Base-by-base conservation (phyloP, 2,329 filamentous ascomycete species). In the Cladophialophora chaetospira region DNA sequence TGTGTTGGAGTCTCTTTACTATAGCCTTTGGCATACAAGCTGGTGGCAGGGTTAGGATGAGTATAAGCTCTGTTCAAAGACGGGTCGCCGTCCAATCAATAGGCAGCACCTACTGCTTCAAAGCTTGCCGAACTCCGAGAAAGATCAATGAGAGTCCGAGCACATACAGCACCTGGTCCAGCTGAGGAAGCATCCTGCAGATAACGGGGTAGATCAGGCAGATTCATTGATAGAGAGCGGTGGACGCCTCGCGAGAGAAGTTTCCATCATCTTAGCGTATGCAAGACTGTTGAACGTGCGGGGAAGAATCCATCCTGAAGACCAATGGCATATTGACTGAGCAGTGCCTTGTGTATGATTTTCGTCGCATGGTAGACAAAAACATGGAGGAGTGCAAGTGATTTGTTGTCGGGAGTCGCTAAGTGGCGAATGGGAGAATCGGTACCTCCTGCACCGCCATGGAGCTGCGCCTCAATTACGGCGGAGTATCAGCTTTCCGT, bases 121-220 rank as follows among this genome's bases (percentile, higher is more conserved):
- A n/a, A n/a, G n/a, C n/a, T n/a, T n/a, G n/a, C n/a, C n/a, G n/a
- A n/a, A n/a, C n/a, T n/a, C n/a, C n/a, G n/a, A n/a, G n/a, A n/a
- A n/a, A n/a, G n/a, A n/a, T n/a, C n/a, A n/a, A n/a, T n/a, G n/a
- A n/a, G n/a, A n/a, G n/a, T n/a, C n/a, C n/a, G n/a, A n/a, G n/a
- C 29, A 13, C 29, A 8, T 33, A 13, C 6, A 33, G 29, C 8
- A 33, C 29, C 29, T 33, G 29, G 29, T 13, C 15, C 19, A 5
- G 5, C 5, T 43, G 23, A 15, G 35, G 28, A 31, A 31, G 13
- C 6, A 31, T 31, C 31, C n/a, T 11, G 36, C 13, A 44, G 21
- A 28, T 28, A 9, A n/a, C n/a, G n/a, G 19, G 25, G 25, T 40
- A 43, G 26, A 43, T 51, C 36, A 50, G 48, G 48, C 48, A 51